A percentile compares a stretch with the other conserved stretches of the same genome.
These are phyloP conservation scores for Oryza coarctata DNA, from an alignment of 176 grass and related monocot species.

Conservation along the genomic window DNA sequence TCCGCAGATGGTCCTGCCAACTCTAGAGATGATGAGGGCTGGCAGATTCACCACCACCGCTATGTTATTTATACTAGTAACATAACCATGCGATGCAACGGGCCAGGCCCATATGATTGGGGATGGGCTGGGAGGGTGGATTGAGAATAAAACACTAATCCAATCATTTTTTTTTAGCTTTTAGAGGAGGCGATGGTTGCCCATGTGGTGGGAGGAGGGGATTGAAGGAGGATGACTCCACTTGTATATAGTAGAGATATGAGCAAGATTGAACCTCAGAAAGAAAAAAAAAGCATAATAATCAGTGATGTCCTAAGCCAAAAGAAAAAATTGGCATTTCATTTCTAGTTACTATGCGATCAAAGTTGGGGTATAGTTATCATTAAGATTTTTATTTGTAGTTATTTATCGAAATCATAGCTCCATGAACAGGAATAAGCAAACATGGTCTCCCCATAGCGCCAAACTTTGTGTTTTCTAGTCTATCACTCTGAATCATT, in stretches of 20 bases:
- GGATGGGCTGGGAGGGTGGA: no score
- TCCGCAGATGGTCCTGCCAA: no score
- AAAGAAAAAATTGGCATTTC: neutral
- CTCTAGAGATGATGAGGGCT: no score
- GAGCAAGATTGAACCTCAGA: neutral
- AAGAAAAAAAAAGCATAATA: neutral
- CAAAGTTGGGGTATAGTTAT: neutral
- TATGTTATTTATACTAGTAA: no score
- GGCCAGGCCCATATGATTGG: no score
- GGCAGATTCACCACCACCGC: neutral
- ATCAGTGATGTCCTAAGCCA: neutral
- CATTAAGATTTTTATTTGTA: neutral
- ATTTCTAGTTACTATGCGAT: neutral
- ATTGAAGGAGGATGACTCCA: no score
- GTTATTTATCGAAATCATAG: neutral
- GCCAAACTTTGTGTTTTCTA: neutral
- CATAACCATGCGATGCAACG: no score
- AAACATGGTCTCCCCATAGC: neutral
- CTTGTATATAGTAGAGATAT: neutral
- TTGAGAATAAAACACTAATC: no score
- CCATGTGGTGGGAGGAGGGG: no score
- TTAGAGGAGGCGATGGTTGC: no score
- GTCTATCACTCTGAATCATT: no score
- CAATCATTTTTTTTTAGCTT: no score
- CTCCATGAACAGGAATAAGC: neutral